Evolutionary conservation across 2,329 filamentous ascomycete genomes (phyloP).

Genomic region (Pyrenochaeta sp.): DNA sequence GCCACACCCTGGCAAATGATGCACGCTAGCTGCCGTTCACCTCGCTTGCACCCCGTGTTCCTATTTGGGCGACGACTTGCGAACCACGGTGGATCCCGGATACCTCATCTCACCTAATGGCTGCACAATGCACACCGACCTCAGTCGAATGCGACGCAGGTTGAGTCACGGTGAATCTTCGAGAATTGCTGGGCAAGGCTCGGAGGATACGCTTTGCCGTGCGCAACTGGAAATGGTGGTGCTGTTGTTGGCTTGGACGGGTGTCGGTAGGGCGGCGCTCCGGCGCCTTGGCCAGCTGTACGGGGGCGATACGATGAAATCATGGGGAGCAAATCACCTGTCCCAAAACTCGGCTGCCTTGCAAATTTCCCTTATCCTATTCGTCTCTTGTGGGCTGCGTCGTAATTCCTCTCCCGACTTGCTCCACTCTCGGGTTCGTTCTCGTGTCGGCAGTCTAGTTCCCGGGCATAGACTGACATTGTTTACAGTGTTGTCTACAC

Average conservation of each 20-base stretch:
- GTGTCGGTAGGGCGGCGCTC: conserved; percentile 3
- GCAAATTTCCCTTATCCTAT: too few relatives aligned
- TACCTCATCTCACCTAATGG: background rate
- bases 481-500: too few relatives aligned
- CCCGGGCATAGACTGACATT: too few relatives aligned
- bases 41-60: conserved; percentile 14
- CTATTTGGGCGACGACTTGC: conserved; percentile 24
- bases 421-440: too few relatives aligned
- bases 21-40: conserved; percentile 9
- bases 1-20: background rate
- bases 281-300: conserved; percentile 2
- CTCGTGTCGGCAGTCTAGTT: too few relatives aligned
- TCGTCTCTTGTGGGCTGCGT: too few relatives aligned
- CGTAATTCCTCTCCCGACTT: too few relatives aligned
- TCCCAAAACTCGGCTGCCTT: too few relatives aligned
- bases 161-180: background rate
- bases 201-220: too few relatives aligned
- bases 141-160: background rate
- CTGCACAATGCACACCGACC: background rate
- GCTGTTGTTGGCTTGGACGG: background rate
- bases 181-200: background rate
- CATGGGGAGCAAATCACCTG: too few relatives aligned
- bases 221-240: too few relatives aligned
- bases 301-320: too few relatives aligned
- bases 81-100: conserved; percentile 5